Base-by-base conservation (phyloP, 331 rosid genomes). In the Telfairia occidentalis region DNA sequence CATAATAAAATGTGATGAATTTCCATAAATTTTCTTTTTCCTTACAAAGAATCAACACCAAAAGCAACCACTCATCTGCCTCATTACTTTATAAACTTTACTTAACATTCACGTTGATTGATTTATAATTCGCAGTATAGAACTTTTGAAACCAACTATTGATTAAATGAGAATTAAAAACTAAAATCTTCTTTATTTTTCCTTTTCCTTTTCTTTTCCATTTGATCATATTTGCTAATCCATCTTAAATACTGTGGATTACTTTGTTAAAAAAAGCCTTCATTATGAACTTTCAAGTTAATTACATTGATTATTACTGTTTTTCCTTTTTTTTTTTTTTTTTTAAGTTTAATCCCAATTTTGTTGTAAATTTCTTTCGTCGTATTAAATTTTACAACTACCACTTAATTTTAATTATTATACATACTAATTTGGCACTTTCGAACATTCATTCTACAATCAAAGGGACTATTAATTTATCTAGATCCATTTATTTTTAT, bases 41-140 rank as follows among this genome's bases (percentile, higher is more conserved):
- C 8, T 16, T 11, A 3, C 12, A 63, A 34, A 63, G 46, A 63
- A 63, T 16, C 9, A 63, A 30, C 46, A 63, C 43, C 46, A 63
- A 63, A 63, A 34, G 28, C 71, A 18, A 35, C 71, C 45, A 63
- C 71, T 58, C 10, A 3, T 60, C 3, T 30, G 43, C 26, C 70
- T 65, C 30, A 35, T 35, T 64, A 37, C 30, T 65, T 65, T 65
- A 38, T 38, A 38, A 65, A 65, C 73, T 65, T 65, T 65, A 65
- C n/a, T 38, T 12, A 66, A 66, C 7, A 37, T 65, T 38, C 72
- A 65, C 0, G 38, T 19, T 4, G 4, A 23, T 40, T 66, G 0
- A 65, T 66, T 66, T 66, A 21, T 10, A 66, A 37, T 19, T 38
- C 0, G n/a, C 19, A 38, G 11, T 5, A 38, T n/a, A 38, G 43